Conservation (phyloP, 2,329 filamentous ascomycete genomes). For the Aspergillus melleus region DNA sequence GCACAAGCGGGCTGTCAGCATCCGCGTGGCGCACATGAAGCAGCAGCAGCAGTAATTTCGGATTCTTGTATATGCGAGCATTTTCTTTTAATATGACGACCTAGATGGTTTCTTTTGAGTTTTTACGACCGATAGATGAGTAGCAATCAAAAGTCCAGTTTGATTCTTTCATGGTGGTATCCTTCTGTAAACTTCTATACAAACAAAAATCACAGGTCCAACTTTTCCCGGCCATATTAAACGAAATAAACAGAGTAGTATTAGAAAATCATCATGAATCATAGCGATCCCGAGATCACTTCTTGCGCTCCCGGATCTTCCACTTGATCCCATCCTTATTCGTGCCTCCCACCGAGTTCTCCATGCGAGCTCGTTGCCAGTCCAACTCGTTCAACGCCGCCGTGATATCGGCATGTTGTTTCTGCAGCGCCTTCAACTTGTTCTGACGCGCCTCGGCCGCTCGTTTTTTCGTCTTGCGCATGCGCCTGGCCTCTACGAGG, state of each 20-base stretch:
- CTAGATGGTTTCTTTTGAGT: background rate
- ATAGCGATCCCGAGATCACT: conserved; percentile 14
- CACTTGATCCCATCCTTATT: conserved; percentile 66
- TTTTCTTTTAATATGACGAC: background rate
- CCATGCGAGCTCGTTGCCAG: conserved; percentile 62
- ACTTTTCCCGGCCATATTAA: conserved; percentile 6
- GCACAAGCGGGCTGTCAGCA: conserved; percentile 73
- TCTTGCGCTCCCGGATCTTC: conserved; percentile 63
- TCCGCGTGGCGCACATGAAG: conserved; percentile 56
- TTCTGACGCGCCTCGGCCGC: conserved; percentile 49
- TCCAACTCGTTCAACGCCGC: conserved; percentile 59
- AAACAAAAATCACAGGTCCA: conserved; percentile 1
- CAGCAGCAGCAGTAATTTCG: conserved; percentile 17
- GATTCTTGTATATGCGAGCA: conserved; percentile 1
- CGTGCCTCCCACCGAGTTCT: conserved; percentile 58
- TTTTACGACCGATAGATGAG: background rate
- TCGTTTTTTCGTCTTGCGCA: conserved; percentile 50
- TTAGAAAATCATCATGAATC: conserved; percentile 7
- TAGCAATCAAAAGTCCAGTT: conserved; percentile 1
- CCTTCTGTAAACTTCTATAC: conserved; percentile 10
- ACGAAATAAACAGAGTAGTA: conserved; percentile 3
- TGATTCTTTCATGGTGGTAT: conserved; percentile 17
- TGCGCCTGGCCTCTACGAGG: conserved; percentile 37
- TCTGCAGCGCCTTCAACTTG: conserved; percentile 54
- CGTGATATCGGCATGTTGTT: conserved; percentile 56